Evolutionary conservation across 345 rosid genomes (phyloP).

Genomic region (Pseudoturritis turrita): DNA sequence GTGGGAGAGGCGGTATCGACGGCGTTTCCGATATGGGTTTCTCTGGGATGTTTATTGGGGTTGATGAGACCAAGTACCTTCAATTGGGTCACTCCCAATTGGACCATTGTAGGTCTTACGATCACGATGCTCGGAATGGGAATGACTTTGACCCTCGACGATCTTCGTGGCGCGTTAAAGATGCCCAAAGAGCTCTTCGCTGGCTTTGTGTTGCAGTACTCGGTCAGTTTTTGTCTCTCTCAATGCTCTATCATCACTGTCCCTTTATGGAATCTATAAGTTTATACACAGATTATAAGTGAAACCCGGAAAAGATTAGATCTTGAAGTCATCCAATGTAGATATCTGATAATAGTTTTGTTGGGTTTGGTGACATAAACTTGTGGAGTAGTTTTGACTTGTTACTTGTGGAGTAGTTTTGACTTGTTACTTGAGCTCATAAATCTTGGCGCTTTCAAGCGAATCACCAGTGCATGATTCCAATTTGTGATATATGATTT

Average conservation of each 20-base stretch:
- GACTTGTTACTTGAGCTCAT: background rate
- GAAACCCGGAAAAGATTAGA: background rate
- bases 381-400: background rate
- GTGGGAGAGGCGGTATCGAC: constrained; percentile 61
- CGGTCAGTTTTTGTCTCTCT: constrained; percentile 49
- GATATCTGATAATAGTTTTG: constrained; percentile 8
- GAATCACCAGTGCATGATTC: background rate
- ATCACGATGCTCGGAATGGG: constrained; percentile 95
- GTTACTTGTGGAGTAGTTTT: background rate
- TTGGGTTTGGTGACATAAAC: background rate
- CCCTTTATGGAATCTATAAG: background rate
- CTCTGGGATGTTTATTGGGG: constrained; percentile 73
- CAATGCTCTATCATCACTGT: background rate
- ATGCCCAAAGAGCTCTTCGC: constrained; percentile 81
- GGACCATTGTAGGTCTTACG: constrained; percentile 60
- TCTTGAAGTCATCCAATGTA: background rate
- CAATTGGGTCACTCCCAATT: constrained; percentile 74
- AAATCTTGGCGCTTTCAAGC: background rate
- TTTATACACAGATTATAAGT: background rate
- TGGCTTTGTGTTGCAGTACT: constrained; percentile 78
- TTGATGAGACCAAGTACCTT: constrained; percentile 57
- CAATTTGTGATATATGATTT: background rate
- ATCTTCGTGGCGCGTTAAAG: constrained; percentile 69
- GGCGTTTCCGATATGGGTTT: constrained; percentile 87
- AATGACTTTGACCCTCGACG: constrained; percentile 83